Conservation (phyloP, 176 grass and related monocot genomes). For the Juncus effusus region DNA sequence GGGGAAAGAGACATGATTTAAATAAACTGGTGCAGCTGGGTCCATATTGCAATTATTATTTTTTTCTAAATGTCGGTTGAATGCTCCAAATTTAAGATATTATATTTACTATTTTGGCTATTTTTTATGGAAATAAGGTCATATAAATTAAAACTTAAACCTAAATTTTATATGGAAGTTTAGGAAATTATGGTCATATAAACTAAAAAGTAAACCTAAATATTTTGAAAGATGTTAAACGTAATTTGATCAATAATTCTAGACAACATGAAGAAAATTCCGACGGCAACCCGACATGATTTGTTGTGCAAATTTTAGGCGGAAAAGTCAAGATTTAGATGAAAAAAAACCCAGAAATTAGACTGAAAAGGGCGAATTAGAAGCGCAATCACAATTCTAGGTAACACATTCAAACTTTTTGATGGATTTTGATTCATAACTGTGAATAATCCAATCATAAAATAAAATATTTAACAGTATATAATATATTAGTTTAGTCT, state of each 20-base stretch:
- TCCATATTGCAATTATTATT: not conserved
- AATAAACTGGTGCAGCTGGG: conserved; percentile 11
- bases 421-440: too few species aligned
- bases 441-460: too few species aligned
- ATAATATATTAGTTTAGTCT: too few species aligned
- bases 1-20: not conserved
- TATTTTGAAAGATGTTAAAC: not conserved
- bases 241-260: not conserved
- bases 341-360: too few species aligned
- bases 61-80: conserved; percentile 5
- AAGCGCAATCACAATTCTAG: too few species aligned
- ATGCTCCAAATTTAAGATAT: conserved; percentile 10
- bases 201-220: not conserved
- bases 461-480: too few species aligned
- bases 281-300: too few species aligned
- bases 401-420: too few species aligned
- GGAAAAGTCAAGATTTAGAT: too few species aligned
- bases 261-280: not conserved
- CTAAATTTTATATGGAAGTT: not conserved
- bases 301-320: too few species aligned
- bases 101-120: not conserved
- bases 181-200: not conserved
- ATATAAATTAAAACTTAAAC: not conserved
- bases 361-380: too few species aligned
- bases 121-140: not conserved